These are phyloP conservation scores for Porpolomopsis calyptriformis DNA, from an alignment of 768 basidiomycete genomes.

Conservation along the genomic window DNA sequence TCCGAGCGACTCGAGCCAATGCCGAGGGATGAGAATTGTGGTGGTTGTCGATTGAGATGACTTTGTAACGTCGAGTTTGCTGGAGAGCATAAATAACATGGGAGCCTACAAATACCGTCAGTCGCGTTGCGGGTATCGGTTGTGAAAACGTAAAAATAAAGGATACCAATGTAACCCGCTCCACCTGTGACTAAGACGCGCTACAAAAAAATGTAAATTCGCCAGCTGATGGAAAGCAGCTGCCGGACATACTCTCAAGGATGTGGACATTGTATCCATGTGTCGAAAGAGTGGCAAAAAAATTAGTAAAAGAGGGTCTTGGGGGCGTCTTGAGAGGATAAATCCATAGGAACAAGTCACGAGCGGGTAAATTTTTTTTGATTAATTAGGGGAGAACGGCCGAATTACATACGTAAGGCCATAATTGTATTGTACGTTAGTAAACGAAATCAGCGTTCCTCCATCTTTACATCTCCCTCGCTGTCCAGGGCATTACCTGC, in stretches of 20 bases:
- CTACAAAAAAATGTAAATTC: conserved; percentile 22
- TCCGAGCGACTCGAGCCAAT: conserved; percentile 64
- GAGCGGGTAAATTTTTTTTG: neutral
- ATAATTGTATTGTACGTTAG: too few relatives aligned
- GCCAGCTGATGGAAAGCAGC: conserved; percentile 6
- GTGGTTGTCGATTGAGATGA: conserved; percentile 91
- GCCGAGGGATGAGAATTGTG: conserved; percentile 80
- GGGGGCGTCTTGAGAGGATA: too few relatives aligned
- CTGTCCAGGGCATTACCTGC: conserved; percentile 18
- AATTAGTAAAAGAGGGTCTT: neutral
- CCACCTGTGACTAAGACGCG: conserved; percentile 68
- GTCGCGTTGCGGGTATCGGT: conserved; percentile 11
- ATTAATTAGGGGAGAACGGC: neutral
- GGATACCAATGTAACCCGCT: conserved; percentile 79
- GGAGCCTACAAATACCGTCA: conserved; percentile 48
- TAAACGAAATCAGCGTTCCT: too few relatives aligned
- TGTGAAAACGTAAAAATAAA: conserved; percentile 14
- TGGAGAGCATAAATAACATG: conserved; percentile 86
- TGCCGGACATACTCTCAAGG: conserved; percentile 37
- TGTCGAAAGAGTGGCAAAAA: neutral
- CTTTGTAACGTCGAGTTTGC: conserved; percentile 80
- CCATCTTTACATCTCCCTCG: conserved; percentile 44
- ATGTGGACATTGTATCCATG: conserved; percentile 7
- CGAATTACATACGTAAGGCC: too few relatives aligned
- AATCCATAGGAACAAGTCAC: neutral